Evolutionary conservation across 768 basidiomycete species (phyloP).

Genomic region (Coprinellus micaceus): DNA sequence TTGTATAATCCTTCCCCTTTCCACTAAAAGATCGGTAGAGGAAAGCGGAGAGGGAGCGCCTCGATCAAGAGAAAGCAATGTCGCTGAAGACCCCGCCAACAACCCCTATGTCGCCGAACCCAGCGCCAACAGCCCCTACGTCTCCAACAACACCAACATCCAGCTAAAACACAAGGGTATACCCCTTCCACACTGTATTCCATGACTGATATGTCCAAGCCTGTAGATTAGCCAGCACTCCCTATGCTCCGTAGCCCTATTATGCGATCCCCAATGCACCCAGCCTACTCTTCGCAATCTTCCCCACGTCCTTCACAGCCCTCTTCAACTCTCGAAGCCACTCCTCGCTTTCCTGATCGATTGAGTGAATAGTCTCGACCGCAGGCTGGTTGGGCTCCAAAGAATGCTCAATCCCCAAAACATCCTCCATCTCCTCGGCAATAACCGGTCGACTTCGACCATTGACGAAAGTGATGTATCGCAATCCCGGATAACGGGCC

Average conservation of each 20-base stretch:
- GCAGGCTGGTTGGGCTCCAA: conserved; percentile 40
- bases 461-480: conserved; percentile 92
- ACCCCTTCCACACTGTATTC: too few species aligned
- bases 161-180: too few species aligned
- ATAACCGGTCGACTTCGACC: conserved; percentile 70
- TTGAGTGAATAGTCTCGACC: conserved; percentile 31
- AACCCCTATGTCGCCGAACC: too few species aligned
- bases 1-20: background rate
- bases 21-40: conserved; percentile 15
- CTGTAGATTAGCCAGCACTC: conserved; percentile 7
- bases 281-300: conserved; percentile 72
- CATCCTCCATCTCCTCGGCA: conserved; percentile 75
- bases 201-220: background rate
- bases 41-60: conserved; percentile 30
- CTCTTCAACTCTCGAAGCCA: conserved; percentile 72
- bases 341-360: conserved; percentile 34
- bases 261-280: conserved; percentile 36
- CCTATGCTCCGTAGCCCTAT: background rate
- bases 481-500: conserved; percentile 62
- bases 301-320: conserved; percentile 69
- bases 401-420: conserved; percentile 51
- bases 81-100: too few species aligned
- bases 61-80: conserved; percentile 12
- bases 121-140: too few species aligned
- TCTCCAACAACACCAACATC: too few species aligned